Base-by-base conservation (phyloP, 2,329 filamentous ascomycete genomes). In the Didymella exigua region DNA sequence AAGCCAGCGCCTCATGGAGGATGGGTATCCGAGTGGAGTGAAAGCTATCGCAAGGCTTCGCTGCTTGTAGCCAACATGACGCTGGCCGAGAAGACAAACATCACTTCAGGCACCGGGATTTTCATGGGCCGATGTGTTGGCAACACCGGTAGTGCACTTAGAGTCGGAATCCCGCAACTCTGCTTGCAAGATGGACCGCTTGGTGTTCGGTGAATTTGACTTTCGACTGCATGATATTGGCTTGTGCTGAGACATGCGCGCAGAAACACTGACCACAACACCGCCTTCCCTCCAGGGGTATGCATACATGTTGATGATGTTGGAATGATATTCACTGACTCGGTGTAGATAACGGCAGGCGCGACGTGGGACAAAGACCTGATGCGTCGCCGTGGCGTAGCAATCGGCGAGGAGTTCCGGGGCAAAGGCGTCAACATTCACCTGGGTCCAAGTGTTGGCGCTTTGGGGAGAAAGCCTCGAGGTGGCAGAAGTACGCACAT, bases 211-310 rank as follows among this genome's bases (percentile, higher is more conserved):
- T 55, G 19, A 41, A 10, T 29, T 33, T 11, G 4, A 6, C 16
- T 5, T 5, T 18, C 1, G 9, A 16, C 3, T 10, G 16, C 7
- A 8, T 21, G 14, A 2, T 41, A 3, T 30, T 2, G 5, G 1
- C 8, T 34, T 11, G 11, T 11, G 8, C 52, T 55, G 18, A 55
- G n/a, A 19, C 13, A 27, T 29, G 29, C 21, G 9, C 14, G 19
- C 27, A 55, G 52, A 7, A 84, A 84, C n/a, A 85, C 88, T 1
- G 89, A 92, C 60, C 86, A 90, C 56, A 85, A 87, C 47, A 92
- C 89, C 0, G 89, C 86, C 0, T 95, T 93, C 63, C 90, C 90
- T 0, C 83, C 89, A 8, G 90, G 89, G n/a, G 89, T 93, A 62
- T 13, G 10, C 21, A 27, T 9, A 33, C 6, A n/a, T 24, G 13